phyloP scores from a whole-genome alignment of 2,329 filamentous ascomycete species.

The Monilinia fructicola region DNA sequence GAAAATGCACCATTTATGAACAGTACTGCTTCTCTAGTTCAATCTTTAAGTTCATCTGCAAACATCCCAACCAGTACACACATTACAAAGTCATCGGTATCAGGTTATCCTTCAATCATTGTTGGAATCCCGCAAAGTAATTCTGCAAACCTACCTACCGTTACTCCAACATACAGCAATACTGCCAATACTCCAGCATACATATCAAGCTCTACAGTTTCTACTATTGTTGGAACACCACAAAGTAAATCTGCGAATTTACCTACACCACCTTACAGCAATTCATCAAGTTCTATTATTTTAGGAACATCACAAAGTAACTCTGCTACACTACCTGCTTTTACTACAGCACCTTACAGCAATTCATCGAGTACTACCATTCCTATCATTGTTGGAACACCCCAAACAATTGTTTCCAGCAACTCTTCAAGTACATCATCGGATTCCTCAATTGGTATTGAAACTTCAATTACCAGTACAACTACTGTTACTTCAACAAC shows the following conservation, averaged over 20 bases:
- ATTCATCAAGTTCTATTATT: background rate
- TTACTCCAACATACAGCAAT: background rate
- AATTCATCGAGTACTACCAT: background rate
- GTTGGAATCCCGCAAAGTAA: background rate
- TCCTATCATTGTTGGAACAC: background rate
- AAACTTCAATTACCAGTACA: slow-evolving; percentile 4
- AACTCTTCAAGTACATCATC: background rate
- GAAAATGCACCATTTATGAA: background rate
- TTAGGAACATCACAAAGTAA: slow-evolving; percentile 2
- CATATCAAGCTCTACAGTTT: background rate
- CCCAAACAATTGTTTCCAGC: background rate
- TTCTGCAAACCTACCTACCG: background rate
- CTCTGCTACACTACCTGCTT: background rate
- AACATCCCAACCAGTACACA: background rate
- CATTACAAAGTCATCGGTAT: background rate
- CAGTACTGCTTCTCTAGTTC: background rate
- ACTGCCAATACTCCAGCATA: background rate
- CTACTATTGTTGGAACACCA: slow-evolving; percentile 7
- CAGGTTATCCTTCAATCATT: background rate
- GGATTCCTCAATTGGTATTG: background rate
- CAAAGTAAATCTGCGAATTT: background rate
- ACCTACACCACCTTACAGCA: background rate
- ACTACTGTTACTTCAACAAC: slow-evolving; percentile 6
- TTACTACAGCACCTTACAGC: background rate
- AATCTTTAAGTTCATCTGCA: background rate